phyloP scores from a whole-genome alignment of 331 rosid genomes.

The Acacia pycnantha region DNA sequence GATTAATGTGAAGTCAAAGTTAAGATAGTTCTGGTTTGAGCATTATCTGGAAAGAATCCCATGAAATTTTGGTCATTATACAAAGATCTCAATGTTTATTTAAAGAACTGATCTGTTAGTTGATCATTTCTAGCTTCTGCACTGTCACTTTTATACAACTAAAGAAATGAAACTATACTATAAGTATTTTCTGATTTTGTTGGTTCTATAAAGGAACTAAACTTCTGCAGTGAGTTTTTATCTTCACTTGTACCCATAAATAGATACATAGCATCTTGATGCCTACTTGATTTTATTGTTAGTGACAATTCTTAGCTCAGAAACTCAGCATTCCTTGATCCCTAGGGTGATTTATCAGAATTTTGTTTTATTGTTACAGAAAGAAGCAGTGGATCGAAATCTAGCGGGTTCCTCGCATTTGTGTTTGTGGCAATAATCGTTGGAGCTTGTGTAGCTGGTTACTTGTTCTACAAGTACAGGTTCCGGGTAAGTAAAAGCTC shows the following conservation, averaged over 20 bases:
- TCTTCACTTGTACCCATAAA: background rate
- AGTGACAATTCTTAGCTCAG: background rate
- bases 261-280: background rate
- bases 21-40: background rate
- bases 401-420: slow-evolving; percentile 51
- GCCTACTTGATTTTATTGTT: background rate
- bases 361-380: slow-evolving; percentile 43
- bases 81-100: background rate
- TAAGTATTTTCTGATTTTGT: background rate
- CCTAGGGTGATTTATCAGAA: background rate
- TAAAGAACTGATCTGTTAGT: background rate
- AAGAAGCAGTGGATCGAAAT: slow-evolving; percentile 59
- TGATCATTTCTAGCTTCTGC: no score
- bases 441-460: slow-evolving; percentile 66
- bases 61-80: background rate
- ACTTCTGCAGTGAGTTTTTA: background rate
- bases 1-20: slow-evolving; percentile 6
- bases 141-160: no score
- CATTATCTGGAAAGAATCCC: background rate
- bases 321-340: no score
- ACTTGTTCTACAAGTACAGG: slow-evolving; percentile 88
- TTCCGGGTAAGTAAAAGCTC: slow-evolving; percentile 62
- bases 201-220: background rate
- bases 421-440: slow-evolving; percentile 59
- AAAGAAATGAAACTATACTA: background rate